phyloP scores from a whole-genome alignment of 306 rosid genomes.

The Casuarina glauca region DNA sequence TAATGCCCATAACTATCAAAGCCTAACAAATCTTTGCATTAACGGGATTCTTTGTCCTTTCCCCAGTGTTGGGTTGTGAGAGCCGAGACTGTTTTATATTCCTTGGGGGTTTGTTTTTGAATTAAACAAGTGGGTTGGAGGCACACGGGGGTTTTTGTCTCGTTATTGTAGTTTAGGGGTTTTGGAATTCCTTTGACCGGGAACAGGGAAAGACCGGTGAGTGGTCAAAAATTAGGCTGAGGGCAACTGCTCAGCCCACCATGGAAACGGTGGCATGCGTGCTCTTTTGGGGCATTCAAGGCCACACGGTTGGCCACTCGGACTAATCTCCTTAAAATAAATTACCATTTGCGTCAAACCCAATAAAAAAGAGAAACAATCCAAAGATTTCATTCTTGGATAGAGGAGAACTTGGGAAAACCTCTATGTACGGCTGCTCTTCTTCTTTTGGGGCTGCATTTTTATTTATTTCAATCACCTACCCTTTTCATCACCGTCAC shows the following conservation, averaged over 20 bases:
- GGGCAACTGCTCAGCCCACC: constrained; percentile 6
- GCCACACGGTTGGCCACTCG: constrained; percentile 66
- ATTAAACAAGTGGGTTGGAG: background rate
- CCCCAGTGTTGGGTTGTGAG: constrained; percentile 1
- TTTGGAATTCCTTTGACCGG: background rate
- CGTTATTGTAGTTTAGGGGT: constrained; percentile 1
- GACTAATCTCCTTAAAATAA: constrained; percentile 26
- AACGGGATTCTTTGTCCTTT: constrained; percentile 26
- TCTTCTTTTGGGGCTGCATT: constrained; percentile 9
- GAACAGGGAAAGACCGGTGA: constrained; percentile 3
- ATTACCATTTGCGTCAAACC: constrained; percentile 5
- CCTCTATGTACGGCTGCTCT: constrained; percentile 38
- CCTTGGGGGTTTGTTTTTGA: background rate
- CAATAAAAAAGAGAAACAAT: constrained; percentile 15
- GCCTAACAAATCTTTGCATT: background rate
- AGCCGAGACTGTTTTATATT: background rate
- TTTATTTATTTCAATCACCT: background rate
- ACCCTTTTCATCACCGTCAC: background rate
- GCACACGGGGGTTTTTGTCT: constrained; percentile 10
- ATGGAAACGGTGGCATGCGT: constrained; percentile 34
- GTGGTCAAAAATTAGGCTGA: constrained; percentile 36
- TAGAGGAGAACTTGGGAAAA: constrained; percentile 30
- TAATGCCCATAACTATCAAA: constrained; percentile 20
- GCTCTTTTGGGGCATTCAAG: constrained; percentile 47
- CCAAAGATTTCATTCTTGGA: constrained; percentile 9